Evolutionary conservation across 768 basidiomycete genomes (phyloP).

Genomic region (Multifurca ochricompacta): DNA sequence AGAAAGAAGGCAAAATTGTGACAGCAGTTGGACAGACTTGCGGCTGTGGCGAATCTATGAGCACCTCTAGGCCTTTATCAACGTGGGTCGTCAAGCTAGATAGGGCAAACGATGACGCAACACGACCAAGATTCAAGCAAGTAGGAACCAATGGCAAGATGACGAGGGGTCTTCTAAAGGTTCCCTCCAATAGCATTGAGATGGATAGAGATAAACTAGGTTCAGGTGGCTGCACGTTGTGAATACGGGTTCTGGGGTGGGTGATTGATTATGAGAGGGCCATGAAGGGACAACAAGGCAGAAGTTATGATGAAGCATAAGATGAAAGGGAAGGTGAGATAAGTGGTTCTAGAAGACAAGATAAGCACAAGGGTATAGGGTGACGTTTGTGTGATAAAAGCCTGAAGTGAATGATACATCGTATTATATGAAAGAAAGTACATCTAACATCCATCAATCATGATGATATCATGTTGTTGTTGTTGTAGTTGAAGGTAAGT

Average conservation of each 20-base stretch:
- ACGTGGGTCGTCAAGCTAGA: slow-evolving; percentile 7
- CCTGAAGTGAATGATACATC: background rate
- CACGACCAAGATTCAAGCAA: slow-evolving; percentile 3
- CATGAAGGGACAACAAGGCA: background rate
- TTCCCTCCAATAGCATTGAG: slow-evolving; percentile 2
- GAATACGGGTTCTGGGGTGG: slow-evolving; percentile 2
- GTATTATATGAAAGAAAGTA: no score
- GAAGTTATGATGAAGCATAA: background rate
- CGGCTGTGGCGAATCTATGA: slow-evolving; percentile 4
- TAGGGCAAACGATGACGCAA: slow-evolving; percentile 17
- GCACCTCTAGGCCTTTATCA: slow-evolving; percentile 9
- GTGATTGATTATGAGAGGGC: background rate
- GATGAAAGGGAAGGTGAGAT: background rate
- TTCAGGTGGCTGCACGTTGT: slow-evolving; percentile 4
- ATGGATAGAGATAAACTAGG: slow-evolving; percentile 12
- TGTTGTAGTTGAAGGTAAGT: no score
- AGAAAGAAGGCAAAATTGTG: slow-evolving; percentile 11
- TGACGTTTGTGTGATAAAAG: background rate
- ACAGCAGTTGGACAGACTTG: background rate
- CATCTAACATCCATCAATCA: no score
- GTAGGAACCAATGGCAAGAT: slow-evolving; percentile 5
- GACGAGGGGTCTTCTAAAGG: slow-evolving; percentile 3
- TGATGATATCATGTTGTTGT: no score
- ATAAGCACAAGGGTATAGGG: background rate
- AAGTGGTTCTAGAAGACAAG: background rate